A percentile compares a stretch with the other conserved stretches of the same genome.
phyloP scores from a whole-genome alignment of 1,284 basidiomycete genomes.

The Takashimella tepidaria region DNA sequence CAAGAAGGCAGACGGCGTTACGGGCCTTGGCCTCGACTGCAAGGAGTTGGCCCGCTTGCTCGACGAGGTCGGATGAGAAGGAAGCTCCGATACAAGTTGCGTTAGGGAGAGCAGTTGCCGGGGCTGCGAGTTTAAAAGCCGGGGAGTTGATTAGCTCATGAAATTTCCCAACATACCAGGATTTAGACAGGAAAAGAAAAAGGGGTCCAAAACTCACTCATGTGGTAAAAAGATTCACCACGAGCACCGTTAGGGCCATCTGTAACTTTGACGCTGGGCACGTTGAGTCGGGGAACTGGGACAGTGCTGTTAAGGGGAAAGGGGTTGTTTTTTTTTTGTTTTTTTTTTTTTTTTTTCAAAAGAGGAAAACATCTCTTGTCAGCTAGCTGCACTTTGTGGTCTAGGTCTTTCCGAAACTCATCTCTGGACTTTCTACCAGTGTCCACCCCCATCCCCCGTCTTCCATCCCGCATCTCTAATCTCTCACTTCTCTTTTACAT shows the following conservation, averaged over 20 bases:
- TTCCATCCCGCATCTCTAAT: no score
- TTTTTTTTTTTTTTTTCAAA: no score
- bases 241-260: slow-evolving; percentile 38
- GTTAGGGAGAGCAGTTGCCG: slow-evolving; percentile 63
- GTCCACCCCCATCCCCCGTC: no score
- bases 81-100: slow-evolving; percentile 50
- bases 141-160: no score
- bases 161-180: no score
- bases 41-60: slow-evolving; percentile 57
- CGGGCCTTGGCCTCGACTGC: slow-evolving; percentile 67
- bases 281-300: slow-evolving; percentile 33
- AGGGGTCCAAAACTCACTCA: slow-evolving; percentile 20
- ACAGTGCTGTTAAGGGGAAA: slow-evolving; percentile 22
- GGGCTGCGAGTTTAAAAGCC: slow-evolving; percentile 17
- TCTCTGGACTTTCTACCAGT: no score
- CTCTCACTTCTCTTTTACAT: background rate
- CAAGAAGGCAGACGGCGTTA: slow-evolving; percentile 61
- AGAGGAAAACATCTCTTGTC: background rate
- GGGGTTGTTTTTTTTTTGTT: no score
- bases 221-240: slow-evolving; percentile 28
- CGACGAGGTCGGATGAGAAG: slow-evolving; percentile 56
- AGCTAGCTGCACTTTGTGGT: background rate
- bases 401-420: no score
- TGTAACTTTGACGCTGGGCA: slow-evolving; percentile 34
- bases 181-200: slow-evolving; percentile 4